Evolutionary conservation across 495 filamentous ascomycete species (phyloP).

Genomic region (Xylaria longipes): DNA sequence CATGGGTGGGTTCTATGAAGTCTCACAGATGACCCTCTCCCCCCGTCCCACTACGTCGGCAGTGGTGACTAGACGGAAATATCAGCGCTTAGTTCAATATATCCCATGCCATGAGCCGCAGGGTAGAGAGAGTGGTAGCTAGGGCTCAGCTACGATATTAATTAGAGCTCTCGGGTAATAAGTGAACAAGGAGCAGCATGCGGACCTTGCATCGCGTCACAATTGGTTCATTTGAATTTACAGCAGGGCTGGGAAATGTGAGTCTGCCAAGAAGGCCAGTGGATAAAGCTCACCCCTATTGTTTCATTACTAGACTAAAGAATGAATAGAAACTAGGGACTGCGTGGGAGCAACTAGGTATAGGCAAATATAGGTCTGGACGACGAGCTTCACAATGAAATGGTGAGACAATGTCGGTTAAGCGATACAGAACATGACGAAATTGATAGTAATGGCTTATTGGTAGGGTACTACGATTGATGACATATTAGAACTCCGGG

Average conservation of each 20-base stretch:
- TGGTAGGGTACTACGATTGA: not conserved
- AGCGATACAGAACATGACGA: not conserved
- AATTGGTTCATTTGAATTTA: not conserved
- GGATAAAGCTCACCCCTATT: constrained; percentile 17
- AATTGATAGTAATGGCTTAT: not conserved
- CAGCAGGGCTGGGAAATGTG: not conserved
- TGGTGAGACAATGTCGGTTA: constrained; percentile 5
- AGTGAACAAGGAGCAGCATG: not conserved
- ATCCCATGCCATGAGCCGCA: not conserved
- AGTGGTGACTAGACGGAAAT: not conserved
- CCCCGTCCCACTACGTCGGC: not conserved
- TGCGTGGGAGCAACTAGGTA: not conserved
- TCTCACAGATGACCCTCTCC: not conserved
- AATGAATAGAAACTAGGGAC: not conserved
- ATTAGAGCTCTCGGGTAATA: constrained; percentile 1
- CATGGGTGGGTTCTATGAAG: constrained; percentile 34
- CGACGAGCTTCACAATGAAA: not conserved
- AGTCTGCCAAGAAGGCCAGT: constrained; percentile 20
- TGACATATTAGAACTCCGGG: not conserved
- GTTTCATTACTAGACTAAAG: not conserved
- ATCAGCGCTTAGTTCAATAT: not conserved
- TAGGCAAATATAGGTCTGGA: constrained; percentile 15
- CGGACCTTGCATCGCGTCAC: not conserved
- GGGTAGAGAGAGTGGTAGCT: not conserved
- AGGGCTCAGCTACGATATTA: not conserved